phyloP scores from a whole-genome alignment of 202 grass and related monocot genomes.

The Schoenoplectus triqueter region DNA sequence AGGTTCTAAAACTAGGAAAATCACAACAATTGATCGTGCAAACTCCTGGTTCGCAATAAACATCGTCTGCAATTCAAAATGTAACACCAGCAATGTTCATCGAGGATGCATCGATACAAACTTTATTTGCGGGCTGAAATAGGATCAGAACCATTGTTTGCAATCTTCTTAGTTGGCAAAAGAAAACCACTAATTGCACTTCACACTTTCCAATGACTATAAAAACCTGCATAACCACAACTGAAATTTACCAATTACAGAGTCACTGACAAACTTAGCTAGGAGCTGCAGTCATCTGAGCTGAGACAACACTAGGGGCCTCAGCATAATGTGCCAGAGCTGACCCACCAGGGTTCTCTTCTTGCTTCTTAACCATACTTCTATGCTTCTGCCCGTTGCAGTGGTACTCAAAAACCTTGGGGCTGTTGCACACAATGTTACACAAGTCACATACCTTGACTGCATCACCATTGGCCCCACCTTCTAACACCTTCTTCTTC shows the following conservation, averaged over 20 bases:
- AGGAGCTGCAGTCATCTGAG: conserved; percentile 16
- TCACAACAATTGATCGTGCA: too few relatives aligned
- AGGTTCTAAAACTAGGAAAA: too few relatives aligned
- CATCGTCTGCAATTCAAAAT: not conserved
- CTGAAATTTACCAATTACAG: not conserved
- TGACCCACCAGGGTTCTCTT: conserved; percentile 15
- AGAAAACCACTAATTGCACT: not conserved
- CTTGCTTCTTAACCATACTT: conserved; percentile 42
- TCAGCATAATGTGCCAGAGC: conserved; percentile 8
- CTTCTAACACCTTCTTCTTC: conserved; percentile 46
- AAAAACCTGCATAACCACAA: not conserved
- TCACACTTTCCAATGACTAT: not conserved
- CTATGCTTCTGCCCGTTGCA: conserved; percentile 36
- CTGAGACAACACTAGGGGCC: not conserved
- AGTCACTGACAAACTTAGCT: conserved; percentile 12
- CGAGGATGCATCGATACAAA: not conserved
- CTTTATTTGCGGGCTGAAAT: not conserved
- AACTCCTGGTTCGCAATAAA: too few relatives aligned
- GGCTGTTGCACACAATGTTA: not conserved
- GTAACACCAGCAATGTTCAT: not conserved
- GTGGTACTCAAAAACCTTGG: conserved; percentile 42
- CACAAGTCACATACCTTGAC: not conserved
- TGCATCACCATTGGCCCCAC: conserved; percentile 30
- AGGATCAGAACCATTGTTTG: not conserved
- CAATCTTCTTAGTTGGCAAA: not conserved